phyloP scores from a whole-genome alignment of 1,284 basidiomycete genomes.

The Leucoagaricus sp. region DNA sequence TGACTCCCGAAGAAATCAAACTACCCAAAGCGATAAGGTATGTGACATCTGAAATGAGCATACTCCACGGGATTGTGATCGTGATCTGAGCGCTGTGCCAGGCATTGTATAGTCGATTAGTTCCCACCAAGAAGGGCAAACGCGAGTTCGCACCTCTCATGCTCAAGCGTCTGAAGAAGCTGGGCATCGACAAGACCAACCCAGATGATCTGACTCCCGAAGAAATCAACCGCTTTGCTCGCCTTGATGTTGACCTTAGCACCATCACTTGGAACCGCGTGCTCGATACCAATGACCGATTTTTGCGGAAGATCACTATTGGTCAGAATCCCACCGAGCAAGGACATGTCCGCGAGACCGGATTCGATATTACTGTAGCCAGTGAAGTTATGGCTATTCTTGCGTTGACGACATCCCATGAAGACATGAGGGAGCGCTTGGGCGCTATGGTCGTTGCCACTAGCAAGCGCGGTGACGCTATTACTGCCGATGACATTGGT shows the following conservation, averaged over 20 bases:
- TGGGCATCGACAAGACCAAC: conserved; percentile 94
- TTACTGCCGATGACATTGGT: conserved; percentile 97
- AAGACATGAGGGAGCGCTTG: conserved; percentile 91
- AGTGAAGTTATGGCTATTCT: conserved; percentile 99
- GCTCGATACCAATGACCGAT: conserved; percentile 95
- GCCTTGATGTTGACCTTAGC: conserved; percentile 89
- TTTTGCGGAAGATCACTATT: conserved; percentile 92
- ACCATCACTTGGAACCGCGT: conserved; percentile 99
- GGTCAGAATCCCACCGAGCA: conserved; percentile 91
- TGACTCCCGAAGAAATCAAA: conserved; percentile 93
- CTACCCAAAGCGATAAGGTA: conserved; percentile 92
- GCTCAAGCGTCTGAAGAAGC: conserved; percentile 93
- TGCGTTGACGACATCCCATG: conserved; percentile 85
- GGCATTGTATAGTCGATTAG: conserved; percentile 90
- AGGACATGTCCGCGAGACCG: conserved; percentile 86
- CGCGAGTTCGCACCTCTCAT: conserved; percentile 96
- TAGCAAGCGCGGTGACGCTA: conserved; percentile 85
- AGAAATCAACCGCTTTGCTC: conserved; percentile 87
- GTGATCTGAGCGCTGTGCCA: neutral
- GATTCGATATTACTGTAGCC: conserved; percentile 97
- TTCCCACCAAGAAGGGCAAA: conserved; percentile 93
- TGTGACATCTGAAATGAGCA: conserved; percentile 1
- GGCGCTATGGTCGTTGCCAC: conserved; percentile 98
- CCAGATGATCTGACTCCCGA: conserved; percentile 93
- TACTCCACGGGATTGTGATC: neutral